phyloP scores from a whole-genome alignment of 2,329 filamentous ascomycete genomes.

The Cordyceps cateniannulata region DNA sequence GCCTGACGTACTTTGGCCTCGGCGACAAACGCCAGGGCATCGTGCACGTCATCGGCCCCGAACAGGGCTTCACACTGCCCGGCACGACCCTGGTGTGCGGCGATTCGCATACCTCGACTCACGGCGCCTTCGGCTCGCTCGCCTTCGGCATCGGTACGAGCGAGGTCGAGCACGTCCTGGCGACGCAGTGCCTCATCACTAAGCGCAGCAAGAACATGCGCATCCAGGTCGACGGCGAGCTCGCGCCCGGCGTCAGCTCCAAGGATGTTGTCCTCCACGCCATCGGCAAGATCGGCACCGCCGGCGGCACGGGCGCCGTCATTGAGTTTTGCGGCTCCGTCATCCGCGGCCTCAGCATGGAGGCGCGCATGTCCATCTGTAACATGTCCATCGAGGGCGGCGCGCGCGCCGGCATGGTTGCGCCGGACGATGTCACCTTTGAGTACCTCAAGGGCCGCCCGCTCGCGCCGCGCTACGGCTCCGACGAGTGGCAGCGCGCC shows the following conservation, averaged over 20 bases:
- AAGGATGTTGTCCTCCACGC: constrained; percentile 93
- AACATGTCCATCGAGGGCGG: constrained; percentile 99
- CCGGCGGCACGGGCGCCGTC: constrained; percentile 87
- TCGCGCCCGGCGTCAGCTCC: constrained; percentile 85
- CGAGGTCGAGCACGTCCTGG: constrained; percentile 96
- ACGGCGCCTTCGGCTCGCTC: constrained; percentile 90
- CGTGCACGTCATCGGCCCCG: constrained; percentile 95
- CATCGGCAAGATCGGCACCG: constrained; percentile 90
- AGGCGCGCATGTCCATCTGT: constrained; percentile 98
- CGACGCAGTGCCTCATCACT: constrained; percentile 91
- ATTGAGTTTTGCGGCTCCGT: constrained; percentile 97
- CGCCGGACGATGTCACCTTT: constrained; percentile 88
- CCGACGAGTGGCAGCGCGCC: constrained; percentile 84
- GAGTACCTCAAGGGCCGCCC: constrained; percentile 91
- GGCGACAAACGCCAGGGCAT: constrained; percentile 96
- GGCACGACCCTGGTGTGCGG: constrained; percentile 96
- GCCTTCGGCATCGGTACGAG: constrained; percentile 97
- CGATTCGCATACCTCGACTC: constrained; percentile 96
- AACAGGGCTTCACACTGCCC: constrained; percentile 97
- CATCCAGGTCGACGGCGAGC: constrained; percentile 86
- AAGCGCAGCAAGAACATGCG: constrained; percentile 98
- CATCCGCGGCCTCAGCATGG: constrained; percentile 84
- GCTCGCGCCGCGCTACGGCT: constrained; percentile 77
- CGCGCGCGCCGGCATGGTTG: constrained; percentile 93
- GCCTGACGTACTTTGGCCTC: constrained; percentile 93